These are phyloP conservation scores for Moniliophthora roreri DNA, from an alignment of 1,284 basidiomycete genomes.

Conservation along the genomic window DNA sequence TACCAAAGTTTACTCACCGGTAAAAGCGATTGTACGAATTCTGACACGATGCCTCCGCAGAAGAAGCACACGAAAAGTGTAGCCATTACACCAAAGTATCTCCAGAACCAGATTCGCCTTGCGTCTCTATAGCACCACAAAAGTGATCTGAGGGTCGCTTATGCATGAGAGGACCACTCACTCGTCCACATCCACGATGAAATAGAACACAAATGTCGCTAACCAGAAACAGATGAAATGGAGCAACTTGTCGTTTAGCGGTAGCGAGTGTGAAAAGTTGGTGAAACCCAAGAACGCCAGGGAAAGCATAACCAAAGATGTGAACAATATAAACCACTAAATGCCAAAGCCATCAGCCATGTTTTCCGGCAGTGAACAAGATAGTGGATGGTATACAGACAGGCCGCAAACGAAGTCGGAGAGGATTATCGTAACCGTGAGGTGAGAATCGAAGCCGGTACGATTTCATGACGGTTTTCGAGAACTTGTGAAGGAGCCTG, in stretches of 20 bases:
- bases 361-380: constrained; percentile 4
- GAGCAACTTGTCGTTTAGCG: constrained; percentile 81
- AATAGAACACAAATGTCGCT: constrained; percentile 83
- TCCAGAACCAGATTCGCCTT: constrained; percentile 82
- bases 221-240: constrained; percentile 82
- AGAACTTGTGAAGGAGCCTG: constrained; percentile 1
- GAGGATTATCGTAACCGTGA: constrained; percentile 57
- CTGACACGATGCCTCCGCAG: constrained; percentile 82
- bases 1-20: constrained; percentile 51
- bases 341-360: background rate
- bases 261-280: constrained; percentile 60
- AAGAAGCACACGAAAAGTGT: constrained; percentile 72
- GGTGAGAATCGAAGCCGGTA: constrained; percentile 56
- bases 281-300: constrained; percentile 77
- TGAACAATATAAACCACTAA: constrained; percentile 76
- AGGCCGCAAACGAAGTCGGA: constrained; percentile 71
- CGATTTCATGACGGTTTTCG: constrained; percentile 51
- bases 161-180: constrained; percentile 33
- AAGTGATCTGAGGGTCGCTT: background rate
- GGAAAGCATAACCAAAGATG: constrained; percentile 59
- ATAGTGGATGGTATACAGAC: constrained; percentile 38
- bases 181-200: constrained; percentile 88
- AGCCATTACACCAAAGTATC: constrained; percentile 70
- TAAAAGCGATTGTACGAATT: constrained; percentile 80
- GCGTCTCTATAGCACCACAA: constrained; percentile 49